phyloP scores from a whole-genome alignment of 1,139 yeast species.

The Nakaseomyces sp. region DNA sequence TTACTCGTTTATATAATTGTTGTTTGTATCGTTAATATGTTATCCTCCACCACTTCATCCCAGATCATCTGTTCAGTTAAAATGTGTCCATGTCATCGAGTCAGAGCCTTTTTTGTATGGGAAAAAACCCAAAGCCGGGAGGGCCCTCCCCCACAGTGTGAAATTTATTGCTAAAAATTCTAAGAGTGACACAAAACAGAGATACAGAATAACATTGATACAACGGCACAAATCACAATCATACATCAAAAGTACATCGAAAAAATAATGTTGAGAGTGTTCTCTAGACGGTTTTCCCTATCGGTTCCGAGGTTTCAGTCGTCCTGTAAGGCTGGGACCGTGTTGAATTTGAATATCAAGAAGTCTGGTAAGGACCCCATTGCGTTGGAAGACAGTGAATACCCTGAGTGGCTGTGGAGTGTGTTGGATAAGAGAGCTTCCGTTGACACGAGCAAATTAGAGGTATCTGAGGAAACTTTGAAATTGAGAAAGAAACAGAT shows the following conservation, averaged over 20 bases:
- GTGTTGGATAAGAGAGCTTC: slow-evolving; percentile 44
- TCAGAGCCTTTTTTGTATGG: no score
- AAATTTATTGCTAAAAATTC: no score
- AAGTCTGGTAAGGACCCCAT: slow-evolving; percentile 83
- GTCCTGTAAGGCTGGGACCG: slow-evolving; percentile 67
- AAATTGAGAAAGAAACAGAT: slow-evolving; percentile 61
- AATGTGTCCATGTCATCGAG: no score
- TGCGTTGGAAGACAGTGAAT: slow-evolving; percentile 78
- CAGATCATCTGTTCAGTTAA: no score
- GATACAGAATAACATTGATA: no score
- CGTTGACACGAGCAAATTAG: slow-evolving; percentile 10
- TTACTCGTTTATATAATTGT: background rate
- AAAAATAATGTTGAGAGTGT: background rate
- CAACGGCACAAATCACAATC: background rate
- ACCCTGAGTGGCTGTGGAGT: slow-evolving; percentile 96
- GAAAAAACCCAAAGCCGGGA: no score
- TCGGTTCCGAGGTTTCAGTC: slow-evolving; percentile 22
- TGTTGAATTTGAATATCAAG: slow-evolving; percentile 63
- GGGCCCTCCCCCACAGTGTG: no score
- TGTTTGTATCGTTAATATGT: no score
- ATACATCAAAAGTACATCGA: background rate
- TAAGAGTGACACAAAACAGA: no score
- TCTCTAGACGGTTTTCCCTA: background rate
- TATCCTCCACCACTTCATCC: no score
- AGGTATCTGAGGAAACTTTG: slow-evolving; percentile 47